Evolutionary conservation across 2,329 filamentous ascomycete species (phyloP), one percentile per base, ranked within the genome.

Genomic region (Aspergillus neoniger): DNA sequence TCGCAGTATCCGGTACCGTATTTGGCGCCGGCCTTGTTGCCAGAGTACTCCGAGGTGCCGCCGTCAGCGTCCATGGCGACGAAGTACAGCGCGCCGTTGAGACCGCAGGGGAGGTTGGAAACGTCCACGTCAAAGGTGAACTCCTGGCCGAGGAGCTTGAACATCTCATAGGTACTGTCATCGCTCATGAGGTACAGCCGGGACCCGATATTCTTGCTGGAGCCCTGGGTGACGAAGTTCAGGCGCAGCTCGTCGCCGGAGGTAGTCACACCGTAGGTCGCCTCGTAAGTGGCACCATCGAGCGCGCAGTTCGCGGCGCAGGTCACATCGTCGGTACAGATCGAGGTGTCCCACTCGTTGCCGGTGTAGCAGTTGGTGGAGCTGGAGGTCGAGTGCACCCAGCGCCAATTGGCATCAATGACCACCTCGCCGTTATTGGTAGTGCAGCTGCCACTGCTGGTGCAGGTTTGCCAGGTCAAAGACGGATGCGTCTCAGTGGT

Each of bases 91-190:
- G 88, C 88, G 57, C 88, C 88, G 75, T 91, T 91, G 61, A 91
- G 77, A 62, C 89, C 89, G 69, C 89, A 91, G 61, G 85, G 83
- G 19, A 90, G 79, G 67, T 83, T 82, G 43, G 87, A 89, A 48
- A 89, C 85, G 71, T 91, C 88, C 25, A 90, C 88, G 58, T 90
- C 88, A 63, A 91, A 90, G 57, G 86, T 88, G 77, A 91, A 87
- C 75, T 91, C 88, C 70, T 88, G 83, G 76, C 86, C 86, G 57
- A 86, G 80, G 60, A 90, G 80, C 61, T 85, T 82, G 77, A 90
- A 87, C 71, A 84, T 82, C 77, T 89, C 78, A 75, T 91, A 91
- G 61, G 83, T 84, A 66, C 79, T 80, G 48, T 87, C 83, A 55
- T 81, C 78, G 67, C 83, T 82, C 79, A 91, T 84, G 63, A 91